Conservation (phyloP, 2,329 filamentous ascomycete species). For the Fusarium temperatum region DNA sequence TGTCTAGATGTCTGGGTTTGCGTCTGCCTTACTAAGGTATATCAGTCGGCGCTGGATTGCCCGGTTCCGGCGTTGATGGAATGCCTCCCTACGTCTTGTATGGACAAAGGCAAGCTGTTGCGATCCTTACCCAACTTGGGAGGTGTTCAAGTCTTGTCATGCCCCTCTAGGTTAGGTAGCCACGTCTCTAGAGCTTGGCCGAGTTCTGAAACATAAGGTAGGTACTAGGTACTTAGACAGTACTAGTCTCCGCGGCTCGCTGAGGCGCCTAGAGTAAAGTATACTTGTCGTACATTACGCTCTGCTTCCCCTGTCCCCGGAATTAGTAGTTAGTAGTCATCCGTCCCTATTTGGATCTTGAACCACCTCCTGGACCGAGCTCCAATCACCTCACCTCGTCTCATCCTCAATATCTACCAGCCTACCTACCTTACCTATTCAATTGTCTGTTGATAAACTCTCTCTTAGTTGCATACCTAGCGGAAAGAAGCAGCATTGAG, state of each 20-base stretch:
- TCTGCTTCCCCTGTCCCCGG: slow-evolving; percentile 4
- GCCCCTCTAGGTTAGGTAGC: not conserved
- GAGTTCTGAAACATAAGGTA: not conserved
- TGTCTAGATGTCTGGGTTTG: not conserved
- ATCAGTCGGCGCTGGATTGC: not conserved
- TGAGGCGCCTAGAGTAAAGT: not conserved
- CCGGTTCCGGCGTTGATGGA: slow-evolving; percentile 10
- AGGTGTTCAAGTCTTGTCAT: not conserved
- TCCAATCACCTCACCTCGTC: slow-evolving; percentile 29
- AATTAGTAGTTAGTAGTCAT: not conserved
- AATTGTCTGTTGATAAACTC: not conserved
- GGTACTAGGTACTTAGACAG: slow-evolving; percentile 1
- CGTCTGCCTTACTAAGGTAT: not conserved
- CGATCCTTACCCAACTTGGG: not conserved
- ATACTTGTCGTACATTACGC: not conserved
- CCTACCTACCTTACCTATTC: not conserved
- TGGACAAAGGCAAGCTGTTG: not conserved
- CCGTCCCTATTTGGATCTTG: slow-evolving; percentile 28
- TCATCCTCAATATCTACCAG: not conserved
- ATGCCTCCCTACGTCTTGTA: not conserved
- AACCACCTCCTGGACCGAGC: slow-evolving; percentile 15
- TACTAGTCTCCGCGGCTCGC: not conserved
- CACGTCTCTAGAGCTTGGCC: not conserved
- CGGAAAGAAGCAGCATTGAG: not conserved
- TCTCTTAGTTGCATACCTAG: not conserved